A percentile compares a stretch with the other conserved stretches of the same genome.
These are phyloP conservation scores for Cyamopsis tetragonoloba DNA, from an alignment of 306 rosid species.

Conservation along the genomic window DNA sequence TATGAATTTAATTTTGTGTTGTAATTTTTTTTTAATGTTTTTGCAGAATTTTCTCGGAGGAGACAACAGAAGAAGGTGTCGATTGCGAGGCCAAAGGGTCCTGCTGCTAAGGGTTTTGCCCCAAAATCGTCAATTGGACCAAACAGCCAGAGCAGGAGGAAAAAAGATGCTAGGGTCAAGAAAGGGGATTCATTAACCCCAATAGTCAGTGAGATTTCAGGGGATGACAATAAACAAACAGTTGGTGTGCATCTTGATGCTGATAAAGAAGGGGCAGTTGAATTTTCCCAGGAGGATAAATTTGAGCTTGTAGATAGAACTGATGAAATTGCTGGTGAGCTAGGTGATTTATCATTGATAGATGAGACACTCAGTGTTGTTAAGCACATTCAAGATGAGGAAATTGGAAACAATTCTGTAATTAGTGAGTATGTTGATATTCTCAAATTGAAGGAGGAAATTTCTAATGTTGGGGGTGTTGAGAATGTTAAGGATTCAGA, in stretches of 20 bases:
- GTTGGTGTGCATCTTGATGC: slow-evolving; percentile 17
- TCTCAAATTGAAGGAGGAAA: slow-evolving; percentile 15
- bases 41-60: slow-evolving; percentile 63
- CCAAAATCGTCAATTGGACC: slow-evolving; percentile 46
- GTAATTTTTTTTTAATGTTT: background rate
- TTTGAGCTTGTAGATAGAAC: slow-evolving; percentile 31
- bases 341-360: slow-evolving; percentile 30
- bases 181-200: slow-evolving; percentile 44
- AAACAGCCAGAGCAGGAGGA: slow-evolving; percentile 40
- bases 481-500: slow-evolving; percentile 27
- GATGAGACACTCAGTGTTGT: slow-evolving; percentile 25
- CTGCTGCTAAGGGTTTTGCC: slow-evolving; percentile 51
- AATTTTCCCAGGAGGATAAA: slow-evolving; percentile 31
- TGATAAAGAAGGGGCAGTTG: slow-evolving; percentile 31
- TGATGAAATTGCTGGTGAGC: slow-evolving; percentile 34
- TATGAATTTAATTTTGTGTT: background rate
- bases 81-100: slow-evolving; percentile 43
- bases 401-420: slow-evolving; percentile 32
- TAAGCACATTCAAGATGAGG: slow-evolving; percentile 21
- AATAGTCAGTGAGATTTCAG: slow-evolving; percentile 40
- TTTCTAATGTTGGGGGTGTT: slow-evolving; percentile 26
- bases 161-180: slow-evolving; percentile 33
- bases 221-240: slow-evolving; percentile 17
- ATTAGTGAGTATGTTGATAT: slow-evolving; percentile 35
- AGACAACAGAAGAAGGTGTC: slow-evolving; percentile 52